These are phyloP conservation scores for Fusarium camptoceras DNA, from an alignment of 2,329 filamentous ascomycete genomes.

Conservation along the genomic window DNA sequence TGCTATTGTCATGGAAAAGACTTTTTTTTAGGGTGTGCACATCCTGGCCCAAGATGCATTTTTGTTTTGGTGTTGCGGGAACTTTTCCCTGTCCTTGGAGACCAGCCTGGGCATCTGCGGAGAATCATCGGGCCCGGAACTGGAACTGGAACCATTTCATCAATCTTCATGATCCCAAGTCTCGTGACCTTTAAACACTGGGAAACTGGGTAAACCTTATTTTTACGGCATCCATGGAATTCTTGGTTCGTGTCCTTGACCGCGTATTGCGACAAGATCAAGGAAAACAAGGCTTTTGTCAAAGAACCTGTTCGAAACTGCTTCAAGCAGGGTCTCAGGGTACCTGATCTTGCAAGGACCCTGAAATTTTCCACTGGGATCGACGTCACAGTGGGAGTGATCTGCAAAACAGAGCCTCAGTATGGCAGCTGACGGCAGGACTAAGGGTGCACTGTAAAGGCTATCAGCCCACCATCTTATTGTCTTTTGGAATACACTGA, in stretches of 20 bases:
- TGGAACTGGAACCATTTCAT: background rate
- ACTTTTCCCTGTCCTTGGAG: slow-evolving; percentile 11
- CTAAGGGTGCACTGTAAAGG: background rate
- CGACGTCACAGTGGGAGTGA: slow-evolving; percentile 40
- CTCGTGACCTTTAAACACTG: slow-evolving; percentile 11
- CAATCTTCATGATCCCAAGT: background rate
- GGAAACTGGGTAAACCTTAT: slow-evolving; percentile 1
- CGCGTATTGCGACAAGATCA: background rate
- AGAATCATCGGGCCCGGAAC: slow-evolving; percentile 4
- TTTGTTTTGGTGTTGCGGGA: slow-evolving; percentile 25
- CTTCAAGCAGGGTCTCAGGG: slow-evolving; percentile 3
- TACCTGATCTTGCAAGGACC: slow-evolving; percentile 27
- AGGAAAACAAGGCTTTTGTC: slow-evolving; percentile 15
- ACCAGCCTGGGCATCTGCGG: background rate
- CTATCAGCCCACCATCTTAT: background rate
- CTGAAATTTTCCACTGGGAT: slow-evolving; percentile 26
- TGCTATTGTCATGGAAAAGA: slow-evolving; percentile 20
- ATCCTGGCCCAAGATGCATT: slow-evolving; percentile 10
- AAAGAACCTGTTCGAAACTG: slow-evolving; percentile 33
- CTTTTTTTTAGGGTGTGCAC: background rate
- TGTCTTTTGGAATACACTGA: background rate
- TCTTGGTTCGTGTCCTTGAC: slow-evolving; percentile 1
- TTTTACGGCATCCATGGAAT: background rate
- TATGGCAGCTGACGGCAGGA: slow-evolving; percentile 10
- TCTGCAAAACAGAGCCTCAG: slow-evolving; percentile 38